Evolutionary conservation across 1,284 basidiomycete genomes (phyloP).

Genomic region (Lignosus rhinocerotis): DNA sequence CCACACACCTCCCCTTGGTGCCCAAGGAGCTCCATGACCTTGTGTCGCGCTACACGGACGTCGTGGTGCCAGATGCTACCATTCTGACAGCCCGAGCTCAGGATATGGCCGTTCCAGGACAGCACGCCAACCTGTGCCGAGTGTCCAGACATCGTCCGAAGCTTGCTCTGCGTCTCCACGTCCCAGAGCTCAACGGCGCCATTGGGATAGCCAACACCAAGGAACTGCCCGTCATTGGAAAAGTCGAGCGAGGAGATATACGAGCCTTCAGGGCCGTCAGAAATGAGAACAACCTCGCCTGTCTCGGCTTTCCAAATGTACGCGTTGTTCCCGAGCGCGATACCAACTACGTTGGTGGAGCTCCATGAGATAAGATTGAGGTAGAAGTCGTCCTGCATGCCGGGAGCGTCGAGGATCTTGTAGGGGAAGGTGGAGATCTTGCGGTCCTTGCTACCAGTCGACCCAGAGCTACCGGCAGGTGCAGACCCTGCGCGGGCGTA

Average conservation of each 20-base stretch:
- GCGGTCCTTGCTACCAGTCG: slow-evolving; percentile 65
- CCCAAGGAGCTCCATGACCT: slow-evolving; percentile 85
- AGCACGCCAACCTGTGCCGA: slow-evolving; percentile 79
- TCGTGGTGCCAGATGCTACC: slow-evolving; percentile 96
- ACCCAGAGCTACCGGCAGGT: slow-evolving; percentile 55
- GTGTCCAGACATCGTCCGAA: slow-evolving; percentile 89
- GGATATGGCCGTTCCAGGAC: slow-evolving; percentile 84
- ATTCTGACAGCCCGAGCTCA: slow-evolving; percentile 88
- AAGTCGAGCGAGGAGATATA: slow-evolving; percentile 85
- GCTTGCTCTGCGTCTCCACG: slow-evolving; percentile 74
- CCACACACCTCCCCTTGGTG: slow-evolving; percentile 92
- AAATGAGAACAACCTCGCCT: slow-evolving; percentile 79
- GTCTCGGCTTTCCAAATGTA: slow-evolving; percentile 96
- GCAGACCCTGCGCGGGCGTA: slow-evolving; percentile 67
- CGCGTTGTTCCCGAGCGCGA: slow-evolving; percentile 79
- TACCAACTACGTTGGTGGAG: slow-evolving; percentile 82
- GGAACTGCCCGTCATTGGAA: slow-evolving; percentile 84
- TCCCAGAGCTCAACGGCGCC: slow-evolving; percentile 98
- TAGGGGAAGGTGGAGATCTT: slow-evolving; percentile 86
- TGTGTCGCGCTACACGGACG: slow-evolving; percentile 84
- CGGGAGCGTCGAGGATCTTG: slow-evolving; percentile 92
- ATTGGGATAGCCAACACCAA: slow-evolving; percentile 83
- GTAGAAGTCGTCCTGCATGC: slow-evolving; percentile 96
- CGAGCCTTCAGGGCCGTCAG: slow-evolving; percentile 70
- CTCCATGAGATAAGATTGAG: slow-evolving; percentile 95